Evolutionary conservation across 805 yeast species (phyloP), one percentile per base, ranked within the genome.

Genomic region (Yamadazyma endophytica): DNA sequence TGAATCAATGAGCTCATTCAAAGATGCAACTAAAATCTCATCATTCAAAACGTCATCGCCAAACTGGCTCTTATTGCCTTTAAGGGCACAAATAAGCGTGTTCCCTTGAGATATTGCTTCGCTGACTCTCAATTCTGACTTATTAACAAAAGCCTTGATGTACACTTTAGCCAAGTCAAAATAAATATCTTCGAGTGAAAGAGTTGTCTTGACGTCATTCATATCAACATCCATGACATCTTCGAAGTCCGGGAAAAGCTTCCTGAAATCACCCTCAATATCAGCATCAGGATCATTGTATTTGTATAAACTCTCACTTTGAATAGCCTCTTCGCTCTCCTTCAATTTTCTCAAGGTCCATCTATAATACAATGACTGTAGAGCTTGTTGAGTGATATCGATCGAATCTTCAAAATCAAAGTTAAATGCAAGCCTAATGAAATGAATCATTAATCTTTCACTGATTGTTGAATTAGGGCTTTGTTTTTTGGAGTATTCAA

Each of bases 221-320:
- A 35, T 18, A 6, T 41, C 47, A 12, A 42, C 31, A 17, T 70
- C 73, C 31, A 77, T 50, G 4, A 76, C 71, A 7, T 82, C 84
- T 29, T 84, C 95, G 41, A 76, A 86, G 50, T 87, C 96, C 0
- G 97, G 97, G 70, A 90, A 90, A 59, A 89, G 52, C n/a, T 49
- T 50, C 45, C 62, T 73, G 60, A 89, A 87, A 33, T 89, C 97
- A n/a, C 71, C 77, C 41, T 87, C 96, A 3, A 74, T 73, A 35
- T 83, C 87, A 12, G 68, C 70, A 2, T 75, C 73, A 2, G 76
- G 73, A 39, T 80, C 87, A 17, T 69, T 58, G 46, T 72, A 82
- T 49, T 72, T 82, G 59, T 75, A 89, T 22, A 86, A 62, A 12
- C 81, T 77, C 1, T 76, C 73, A 24, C 76, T 73, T 31, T 72